These are phyloP conservation scores for Mortierella sp. DNA, from an alignment of 371 early-diverging fungal genomes.

Conservation along the genomic window DNA sequence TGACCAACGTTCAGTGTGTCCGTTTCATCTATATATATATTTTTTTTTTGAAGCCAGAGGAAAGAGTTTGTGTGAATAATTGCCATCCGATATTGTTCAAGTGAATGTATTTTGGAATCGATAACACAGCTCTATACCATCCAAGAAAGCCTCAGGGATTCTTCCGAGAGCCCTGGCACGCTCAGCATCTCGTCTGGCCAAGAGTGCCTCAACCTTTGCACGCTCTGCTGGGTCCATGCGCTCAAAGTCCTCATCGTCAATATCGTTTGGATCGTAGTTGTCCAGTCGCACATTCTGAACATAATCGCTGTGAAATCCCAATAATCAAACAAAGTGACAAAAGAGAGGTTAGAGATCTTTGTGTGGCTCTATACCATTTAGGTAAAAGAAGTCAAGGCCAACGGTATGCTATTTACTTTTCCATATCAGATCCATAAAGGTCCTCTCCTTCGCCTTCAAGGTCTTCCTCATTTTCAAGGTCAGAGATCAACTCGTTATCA, in stretches of 20 bases:
- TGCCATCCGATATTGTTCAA: neutral
- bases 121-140: slow-evolving; percentile 63
- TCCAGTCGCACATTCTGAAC: slow-evolving; percentile 80
- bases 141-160: slow-evolving; percentile 89
- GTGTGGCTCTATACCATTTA: neutral
- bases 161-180: slow-evolving; percentile 77
- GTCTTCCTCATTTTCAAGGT: slow-evolving; percentile 61
- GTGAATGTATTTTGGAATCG: neutral
- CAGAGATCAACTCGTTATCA: slow-evolving; percentile 52
- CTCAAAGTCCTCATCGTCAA: slow-evolving; percentile 85
- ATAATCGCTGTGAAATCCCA: slow-evolving; percentile 74
- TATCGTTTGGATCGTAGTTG: slow-evolving; percentile 79
- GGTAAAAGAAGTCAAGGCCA: neutral
- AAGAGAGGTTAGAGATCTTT: slow-evolving; percentile 4
- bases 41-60: no score
- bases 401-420: slow-evolving; percentile 61
- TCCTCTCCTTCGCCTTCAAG: slow-evolving; percentile 88
- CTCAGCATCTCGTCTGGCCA: slow-evolving; percentile 88
- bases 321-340: neutral
- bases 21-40: slow-evolving; percentile 59
- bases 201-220: slow-evolving; percentile 79
- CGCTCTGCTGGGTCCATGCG: slow-evolving; percentile 79
- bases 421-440: slow-evolving; percentile 86
- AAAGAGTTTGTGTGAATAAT: neutral
- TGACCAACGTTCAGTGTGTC: slow-evolving; percentile 67